A percentile compares a stretch with the other conserved stretches of the same genome.
These are phyloP conservation scores for Globisporangium cylindrosporum DNA, from an alignment of 352 stramenopile species.

Conservation along the genomic window DNA sequence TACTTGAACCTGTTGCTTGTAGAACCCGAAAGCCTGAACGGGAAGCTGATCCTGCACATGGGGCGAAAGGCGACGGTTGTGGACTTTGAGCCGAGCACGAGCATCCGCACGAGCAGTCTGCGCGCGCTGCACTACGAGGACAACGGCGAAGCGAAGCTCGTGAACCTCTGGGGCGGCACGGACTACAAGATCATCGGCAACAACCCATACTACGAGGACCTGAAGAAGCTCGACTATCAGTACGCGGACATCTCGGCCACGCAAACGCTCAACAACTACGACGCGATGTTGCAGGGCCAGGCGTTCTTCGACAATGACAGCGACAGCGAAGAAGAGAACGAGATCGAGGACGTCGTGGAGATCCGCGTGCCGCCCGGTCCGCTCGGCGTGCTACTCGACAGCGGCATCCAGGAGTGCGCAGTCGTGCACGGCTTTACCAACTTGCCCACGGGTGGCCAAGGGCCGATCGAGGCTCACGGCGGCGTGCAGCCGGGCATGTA, in stretches of 20 bases:
- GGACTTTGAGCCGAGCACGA: slow-evolving; percentile 77
- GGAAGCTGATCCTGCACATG: slow-evolving; percentile 65
- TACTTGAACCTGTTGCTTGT: background rate
- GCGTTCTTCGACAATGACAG: slow-evolving; percentile 83
- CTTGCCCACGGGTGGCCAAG: slow-evolving; percentile 51
- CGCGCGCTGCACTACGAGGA: slow-evolving; percentile 81
- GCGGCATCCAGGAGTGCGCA: slow-evolving; percentile 71
- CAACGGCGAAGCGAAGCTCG: slow-evolving; percentile 66
- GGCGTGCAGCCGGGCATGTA: slow-evolving; percentile 77
- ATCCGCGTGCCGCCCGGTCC: slow-evolving; percentile 68
- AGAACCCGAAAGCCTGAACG: slow-evolving; percentile 81
- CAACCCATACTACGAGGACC: slow-evolving; percentile 71
- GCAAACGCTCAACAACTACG: slow-evolving; percentile 35
- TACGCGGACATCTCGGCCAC: slow-evolving; percentile 62
- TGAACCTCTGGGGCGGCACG: slow-evolving; percentile 79
- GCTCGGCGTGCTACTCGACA: slow-evolving; percentile 73
- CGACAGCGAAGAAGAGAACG: slow-evolving; percentile 74
- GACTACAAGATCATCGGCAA: slow-evolving; percentile 79
- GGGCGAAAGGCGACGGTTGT: slow-evolving; percentile 74
- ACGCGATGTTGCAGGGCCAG: slow-evolving; percentile 65
- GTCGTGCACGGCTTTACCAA: slow-evolving; percentile 82
- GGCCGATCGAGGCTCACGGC: slow-evolving; percentile 60
- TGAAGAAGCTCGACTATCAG: slow-evolving; percentile 69
- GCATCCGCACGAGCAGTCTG: slow-evolving; percentile 69
- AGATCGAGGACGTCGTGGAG: slow-evolving; percentile 76